phyloP scores from a whole-genome alignment of 331 rosid species.

The Telfairia occidentalis region DNA sequence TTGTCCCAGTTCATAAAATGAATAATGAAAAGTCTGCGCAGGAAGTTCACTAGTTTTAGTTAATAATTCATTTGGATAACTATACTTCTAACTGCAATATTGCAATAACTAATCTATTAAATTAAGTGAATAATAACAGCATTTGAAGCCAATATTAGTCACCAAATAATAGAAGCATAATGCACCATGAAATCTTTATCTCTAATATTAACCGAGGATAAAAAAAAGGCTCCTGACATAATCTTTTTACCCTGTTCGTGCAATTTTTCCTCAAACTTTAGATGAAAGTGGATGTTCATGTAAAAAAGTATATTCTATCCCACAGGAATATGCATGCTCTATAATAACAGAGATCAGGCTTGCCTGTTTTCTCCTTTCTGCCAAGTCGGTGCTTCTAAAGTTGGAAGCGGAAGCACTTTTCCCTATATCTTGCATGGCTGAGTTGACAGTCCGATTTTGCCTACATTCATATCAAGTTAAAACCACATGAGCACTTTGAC shows the following conservation, averaged over 20 bases:
- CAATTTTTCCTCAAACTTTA: slow-evolving; percentile 47
- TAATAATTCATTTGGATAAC: not conserved
- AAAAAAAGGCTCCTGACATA: not conserved
- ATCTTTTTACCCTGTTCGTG: slow-evolving; percentile 35
- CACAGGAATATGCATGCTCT: not conserved
- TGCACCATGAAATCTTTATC: not conserved
- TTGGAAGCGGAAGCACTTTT: slow-evolving; percentile 35
- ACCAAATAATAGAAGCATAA: not conserved
- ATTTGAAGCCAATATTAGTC: not conserved
- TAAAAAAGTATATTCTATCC: not conserved
- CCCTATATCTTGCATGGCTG: slow-evolving; percentile 28
- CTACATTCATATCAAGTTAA: slow-evolving; percentile 10
- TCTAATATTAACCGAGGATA: not conserved
- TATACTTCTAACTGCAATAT: not conserved
- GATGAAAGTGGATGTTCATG: slow-evolving; percentile 31
- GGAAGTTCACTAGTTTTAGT: not conserved
- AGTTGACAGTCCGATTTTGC: slow-evolving; percentile 18
- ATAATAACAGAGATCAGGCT: slow-evolving; percentile 7
- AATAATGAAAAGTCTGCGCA: not conserved
- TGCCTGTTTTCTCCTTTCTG: slow-evolving; percentile 72
- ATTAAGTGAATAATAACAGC: not conserved
- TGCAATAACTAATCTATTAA: not conserved
- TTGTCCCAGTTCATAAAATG: not conserved
- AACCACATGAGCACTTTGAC: not conserved
- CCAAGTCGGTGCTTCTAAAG: slow-evolving; percentile 40